These are phyloP conservation scores for Beta macrorhiza DNA, from an alignment of 179 eudicot genomes.

Conservation along the genomic window DNA sequence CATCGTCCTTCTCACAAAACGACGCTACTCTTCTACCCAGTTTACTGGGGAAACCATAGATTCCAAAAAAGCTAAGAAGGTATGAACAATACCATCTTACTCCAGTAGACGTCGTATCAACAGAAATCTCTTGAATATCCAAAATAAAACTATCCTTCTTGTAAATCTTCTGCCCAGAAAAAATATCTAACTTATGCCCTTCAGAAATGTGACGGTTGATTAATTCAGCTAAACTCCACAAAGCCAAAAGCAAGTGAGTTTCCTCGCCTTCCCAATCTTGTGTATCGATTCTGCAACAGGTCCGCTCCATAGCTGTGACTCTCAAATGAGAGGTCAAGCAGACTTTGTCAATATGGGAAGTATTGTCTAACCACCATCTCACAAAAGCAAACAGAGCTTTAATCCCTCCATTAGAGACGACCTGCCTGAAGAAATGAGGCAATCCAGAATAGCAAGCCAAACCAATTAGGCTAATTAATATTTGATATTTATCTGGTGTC, in stretches of 20 bases:
- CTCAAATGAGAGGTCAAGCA: slow-evolving; percentile 47
- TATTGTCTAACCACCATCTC: slow-evolving; percentile 52
- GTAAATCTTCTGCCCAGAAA: slow-evolving; percentile 32
- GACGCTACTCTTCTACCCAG: slow-evolving; percentile 51
- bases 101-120: slow-evolving; percentile 45
- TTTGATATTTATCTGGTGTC: slow-evolving; percentile 47
- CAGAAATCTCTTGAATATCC: slow-evolving; percentile 47
- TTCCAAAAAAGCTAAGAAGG: slow-evolving; percentile 61
- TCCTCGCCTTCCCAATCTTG: slow-evolving; percentile 86
- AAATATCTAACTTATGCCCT: slow-evolving; percentile 31
- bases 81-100: slow-evolving; percentile 71
- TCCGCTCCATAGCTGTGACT: slow-evolving; percentile 31
- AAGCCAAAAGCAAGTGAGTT: slow-evolving; percentile 50
- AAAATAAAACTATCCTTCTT: slow-evolving; percentile 46
- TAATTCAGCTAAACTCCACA: slow-evolving; percentile 72
- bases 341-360: slow-evolving; percentile 40
- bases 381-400: slow-evolving; percentile 44
- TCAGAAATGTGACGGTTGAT: slow-evolving; percentile 36
- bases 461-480: slow-evolving; percentile 51
- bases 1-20: slow-evolving; percentile 44
- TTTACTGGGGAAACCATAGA: slow-evolving; percentile 67
- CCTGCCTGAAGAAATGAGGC: slow-evolving; percentile 40
- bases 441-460: slow-evolving; percentile 62
- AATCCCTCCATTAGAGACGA: slow-evolving; percentile 48
- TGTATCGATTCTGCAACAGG: slow-evolving; percentile 49